These are phyloP conservation scores for Paramecium tetraurelia DNA, from an alignment of 73 alveolate genomes.

Conservation along the genomic window DNA sequence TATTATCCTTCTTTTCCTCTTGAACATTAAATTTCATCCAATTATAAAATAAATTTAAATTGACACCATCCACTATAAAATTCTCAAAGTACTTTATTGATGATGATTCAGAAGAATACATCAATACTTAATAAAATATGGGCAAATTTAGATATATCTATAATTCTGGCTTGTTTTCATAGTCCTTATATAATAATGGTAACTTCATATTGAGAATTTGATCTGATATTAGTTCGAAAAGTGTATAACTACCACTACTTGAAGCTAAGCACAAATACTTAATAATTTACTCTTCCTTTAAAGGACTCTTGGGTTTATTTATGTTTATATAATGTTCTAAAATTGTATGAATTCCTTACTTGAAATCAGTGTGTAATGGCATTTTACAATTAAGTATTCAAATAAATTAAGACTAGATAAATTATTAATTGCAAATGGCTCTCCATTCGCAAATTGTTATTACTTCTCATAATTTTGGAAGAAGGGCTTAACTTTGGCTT, in stretches of 20 bases:
- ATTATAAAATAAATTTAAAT: background rate
- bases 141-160: background rate
- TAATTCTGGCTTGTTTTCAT: background rate
- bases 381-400: background rate
- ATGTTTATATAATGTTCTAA: background rate
- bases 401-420: background rate
- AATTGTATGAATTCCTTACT: background rate
- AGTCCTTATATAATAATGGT: background rate
- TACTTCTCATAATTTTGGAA: background rate
- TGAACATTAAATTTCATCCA: background rate
- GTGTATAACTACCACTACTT: background rate
- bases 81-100: background rate
- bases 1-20: background rate
- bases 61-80: background rate
- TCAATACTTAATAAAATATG: background rate
- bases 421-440: background rate
- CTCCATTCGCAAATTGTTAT: background rate
- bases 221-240: background rate
- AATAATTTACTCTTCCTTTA: background rate
- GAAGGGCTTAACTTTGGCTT: conserved; percentile 9
- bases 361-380: background rate
- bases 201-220: background rate
- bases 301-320: background rate
- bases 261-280: background rate
- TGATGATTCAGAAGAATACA: background rate